phyloP scores from a whole-genome alignment of 257 asterid genomes.

The Osmanthus fragrans region DNA sequence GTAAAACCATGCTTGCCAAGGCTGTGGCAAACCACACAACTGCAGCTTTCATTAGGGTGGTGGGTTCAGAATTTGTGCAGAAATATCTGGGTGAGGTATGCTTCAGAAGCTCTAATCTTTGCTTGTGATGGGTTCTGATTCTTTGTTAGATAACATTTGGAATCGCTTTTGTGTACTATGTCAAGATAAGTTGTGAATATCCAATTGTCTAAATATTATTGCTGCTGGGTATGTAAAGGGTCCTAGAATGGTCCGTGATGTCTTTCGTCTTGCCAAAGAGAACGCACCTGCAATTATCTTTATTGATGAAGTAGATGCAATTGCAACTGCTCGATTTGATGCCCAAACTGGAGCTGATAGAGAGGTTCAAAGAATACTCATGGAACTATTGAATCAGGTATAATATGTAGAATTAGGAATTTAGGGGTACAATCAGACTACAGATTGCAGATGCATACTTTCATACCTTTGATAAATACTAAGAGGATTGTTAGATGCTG shows the following conservation, averaged over 20 bases:
- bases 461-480: background rate
- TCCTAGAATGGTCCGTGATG: constrained; percentile 86
- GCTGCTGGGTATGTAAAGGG: constrained; percentile 44
- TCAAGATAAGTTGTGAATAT: background rate
- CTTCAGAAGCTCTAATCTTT: background rate
- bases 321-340: constrained; percentile 86
- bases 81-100: constrained; percentile 57
- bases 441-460: background rate
- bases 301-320: constrained; percentile 88
- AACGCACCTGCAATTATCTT: constrained; percentile 85
- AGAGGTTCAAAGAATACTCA: constrained; percentile 85
- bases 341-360: constrained; percentile 95
- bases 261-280: constrained; percentile 83
- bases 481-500: background rate
- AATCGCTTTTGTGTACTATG: background rate
- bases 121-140: no score
- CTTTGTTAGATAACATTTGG: background rate
- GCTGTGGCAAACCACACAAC: constrained; percentile 76
- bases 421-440: background rate
- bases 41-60: constrained; percentile 57
- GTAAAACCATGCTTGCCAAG: constrained; percentile 72
- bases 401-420: background rate
- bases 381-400: constrained; percentile 85
- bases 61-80: constrained; percentile 62
- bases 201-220: background rate